Percentiles rank a stretch among this genome's conserved stretches.
Evolutionary conservation across 2,329 filamentous ascomycete species (phyloP).

Genomic region (Trichophyton equinum): DNA sequence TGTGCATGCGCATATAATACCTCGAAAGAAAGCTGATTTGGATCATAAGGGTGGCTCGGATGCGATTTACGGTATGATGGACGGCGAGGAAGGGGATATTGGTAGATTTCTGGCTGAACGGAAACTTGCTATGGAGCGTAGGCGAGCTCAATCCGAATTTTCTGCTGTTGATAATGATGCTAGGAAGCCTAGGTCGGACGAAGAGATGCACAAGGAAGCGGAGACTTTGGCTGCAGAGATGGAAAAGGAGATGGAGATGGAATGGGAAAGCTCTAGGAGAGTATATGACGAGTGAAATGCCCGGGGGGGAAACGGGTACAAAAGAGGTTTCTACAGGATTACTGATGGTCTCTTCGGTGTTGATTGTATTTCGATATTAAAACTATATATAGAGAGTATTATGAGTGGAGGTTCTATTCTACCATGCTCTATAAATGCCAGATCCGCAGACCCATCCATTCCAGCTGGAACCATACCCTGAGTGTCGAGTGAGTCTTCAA

Average conservation of each 20-base stretch:
- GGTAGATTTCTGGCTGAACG: slow-evolving; percentile 54
- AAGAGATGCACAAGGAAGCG: slow-evolving; percentile 73
- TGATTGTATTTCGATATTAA: too few relatives aligned
- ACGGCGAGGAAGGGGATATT: slow-evolving; percentile 73
- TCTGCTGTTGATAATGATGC: slow-evolving; percentile 59
- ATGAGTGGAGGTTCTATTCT: too few relatives aligned
- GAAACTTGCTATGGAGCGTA: slow-evolving; percentile 15
- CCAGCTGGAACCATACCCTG: neutral
- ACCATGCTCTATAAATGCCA: too few relatives aligned
- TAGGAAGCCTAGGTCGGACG: slow-evolving; percentile 52
- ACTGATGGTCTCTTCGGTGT: too few relatives aligned
- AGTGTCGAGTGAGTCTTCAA: neutral
- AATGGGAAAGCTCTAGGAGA: neutral
- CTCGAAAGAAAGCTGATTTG: slow-evolving; percentile 49
- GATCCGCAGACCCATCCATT: too few relatives aligned
- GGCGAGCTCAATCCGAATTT: slow-evolving; percentile 32
- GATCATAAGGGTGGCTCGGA: slow-evolving; percentile 50
- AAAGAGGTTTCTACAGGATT: too few relatives aligned
- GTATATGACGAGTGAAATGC: neutral
- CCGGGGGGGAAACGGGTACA: neutral
- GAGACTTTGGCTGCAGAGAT: slow-evolving; percentile 49
- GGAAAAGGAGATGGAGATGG: slow-evolving; percentile 24
- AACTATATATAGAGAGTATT: too few relatives aligned
- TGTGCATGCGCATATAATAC: slow-evolving; percentile 86
- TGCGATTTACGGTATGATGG: slow-evolving; percentile 69